phyloP scores from a whole-genome alignment of 2,329 filamentous ascomycete genomes.

The Diaporthe longicolla region DNA sequence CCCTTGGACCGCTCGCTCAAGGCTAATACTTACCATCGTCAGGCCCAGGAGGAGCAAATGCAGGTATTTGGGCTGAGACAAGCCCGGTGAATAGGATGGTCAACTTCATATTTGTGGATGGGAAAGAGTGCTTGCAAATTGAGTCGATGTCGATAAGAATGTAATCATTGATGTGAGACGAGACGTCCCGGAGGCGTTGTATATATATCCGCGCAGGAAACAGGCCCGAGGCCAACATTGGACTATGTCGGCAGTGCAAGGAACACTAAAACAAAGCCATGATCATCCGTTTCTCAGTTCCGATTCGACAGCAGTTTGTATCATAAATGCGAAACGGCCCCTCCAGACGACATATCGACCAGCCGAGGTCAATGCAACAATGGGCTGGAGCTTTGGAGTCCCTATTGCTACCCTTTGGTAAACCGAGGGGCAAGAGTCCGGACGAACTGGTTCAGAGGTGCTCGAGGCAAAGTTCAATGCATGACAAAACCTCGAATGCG shows the following conservation, averaged over 20 bases:
- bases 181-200: neutral
- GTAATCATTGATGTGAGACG: neutral
- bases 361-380: constrained; percentile 25
- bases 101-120: neutral
- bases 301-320: neutral
- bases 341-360: neutral
- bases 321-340: constrained; percentile 18
- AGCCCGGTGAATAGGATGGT: neutral
- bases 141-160: neutral
- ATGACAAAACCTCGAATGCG: constrained; percentile 8
- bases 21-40: constrained; percentile 23
- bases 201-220: neutral
- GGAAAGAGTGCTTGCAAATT: neutral
- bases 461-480: neutral
- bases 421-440: neutral
- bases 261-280: neutral
- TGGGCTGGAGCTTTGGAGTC: neutral
- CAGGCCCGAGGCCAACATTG: neutral
- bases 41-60: constrained; percentile 30
- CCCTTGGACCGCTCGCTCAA: too few species aligned
- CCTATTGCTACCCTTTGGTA: neutral
- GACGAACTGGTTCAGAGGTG: constrained; percentile 7
- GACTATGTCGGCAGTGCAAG: neutral
- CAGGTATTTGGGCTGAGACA: constrained; percentile 17
- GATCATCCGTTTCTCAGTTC: neutral